Percentiles rank a stretch among this genome's conserved stretches.
phyloP scores from a whole-genome alignment of 176 grass and related monocot species.

The Raddia distichophylla region DNA sequence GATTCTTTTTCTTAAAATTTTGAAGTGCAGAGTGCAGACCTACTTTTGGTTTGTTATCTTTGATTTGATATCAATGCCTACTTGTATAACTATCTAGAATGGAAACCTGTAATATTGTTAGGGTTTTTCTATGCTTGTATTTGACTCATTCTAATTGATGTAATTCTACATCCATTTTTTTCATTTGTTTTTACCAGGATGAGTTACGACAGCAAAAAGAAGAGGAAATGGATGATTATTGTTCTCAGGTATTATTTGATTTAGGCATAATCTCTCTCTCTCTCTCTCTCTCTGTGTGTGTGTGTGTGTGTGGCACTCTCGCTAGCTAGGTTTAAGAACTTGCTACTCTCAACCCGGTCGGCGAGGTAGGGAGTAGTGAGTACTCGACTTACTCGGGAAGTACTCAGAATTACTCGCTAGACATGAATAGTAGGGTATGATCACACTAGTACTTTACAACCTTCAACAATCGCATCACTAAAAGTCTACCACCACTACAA shows the following conservation, averaged over 20 bases:
- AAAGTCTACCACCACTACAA: too few relatives aligned
- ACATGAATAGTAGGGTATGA: too few relatives aligned
- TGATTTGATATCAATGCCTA: conserved; percentile 14
- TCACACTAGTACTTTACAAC: too few relatives aligned
- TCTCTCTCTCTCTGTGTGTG: too few relatives aligned
- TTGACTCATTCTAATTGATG: conserved; percentile 21
- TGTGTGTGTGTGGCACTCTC: neutral
- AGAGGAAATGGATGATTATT: conserved; percentile 99
- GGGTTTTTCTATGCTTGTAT: conserved; percentile 19
- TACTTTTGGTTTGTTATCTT: conserved; percentile 23
- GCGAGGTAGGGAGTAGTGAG: too few relatives aligned
- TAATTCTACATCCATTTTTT: neutral
- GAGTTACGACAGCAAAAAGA: conserved; percentile 94
- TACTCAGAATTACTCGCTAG: too few relatives aligned
- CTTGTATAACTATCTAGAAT: conserved; percentile 32
- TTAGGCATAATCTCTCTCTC: neutral
- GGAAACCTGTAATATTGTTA: neutral
- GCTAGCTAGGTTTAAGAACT: too few relatives aligned
- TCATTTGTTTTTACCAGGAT: conserved; percentile 65
- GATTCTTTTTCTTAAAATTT: conserved; percentile 13
- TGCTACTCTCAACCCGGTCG: too few relatives aligned
- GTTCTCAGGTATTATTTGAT: conserved; percentile 77
- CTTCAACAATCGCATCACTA: too few relatives aligned
- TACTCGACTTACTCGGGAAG: too few relatives aligned
- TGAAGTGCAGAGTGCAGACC: conserved; percentile 1